These are phyloP conservation scores for Aspergillus pseudoviridinutans DNA, from an alignment of 2,329 filamentous ascomycete species.

Conservation along the genomic window DNA sequence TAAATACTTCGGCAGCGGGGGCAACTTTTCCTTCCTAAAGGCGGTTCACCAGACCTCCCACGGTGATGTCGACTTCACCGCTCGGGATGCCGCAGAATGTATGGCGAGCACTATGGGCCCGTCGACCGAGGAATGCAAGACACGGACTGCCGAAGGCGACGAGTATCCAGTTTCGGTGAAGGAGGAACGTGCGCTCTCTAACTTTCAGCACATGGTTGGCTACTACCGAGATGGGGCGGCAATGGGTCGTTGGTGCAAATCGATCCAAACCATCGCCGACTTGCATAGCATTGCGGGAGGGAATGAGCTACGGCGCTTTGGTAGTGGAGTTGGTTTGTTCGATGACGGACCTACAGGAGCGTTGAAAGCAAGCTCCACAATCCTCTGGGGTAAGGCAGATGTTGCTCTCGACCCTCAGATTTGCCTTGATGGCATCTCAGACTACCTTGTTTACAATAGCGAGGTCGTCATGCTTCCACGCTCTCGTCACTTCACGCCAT, in stretches of 20 bases:
- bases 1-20: slow-evolving; percentile 43
- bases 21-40: slow-evolving; percentile 48
- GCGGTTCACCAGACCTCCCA: slow-evolving; percentile 38
- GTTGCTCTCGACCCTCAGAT: slow-evolving; percentile 48
- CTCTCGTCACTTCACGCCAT: slow-evolving; percentile 52
- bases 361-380: slow-evolving; percentile 50
- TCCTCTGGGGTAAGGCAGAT: slow-evolving; percentile 53
- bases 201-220: slow-evolving; percentile 49
- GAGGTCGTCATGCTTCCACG: slow-evolving; percentile 49
- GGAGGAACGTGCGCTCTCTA: slow-evolving; percentile 38
- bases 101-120: slow-evolving; percentile 53
- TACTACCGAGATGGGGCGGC: slow-evolving; percentile 53
- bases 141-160: slow-evolving; percentile 25
- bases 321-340: slow-evolving; percentile 42
- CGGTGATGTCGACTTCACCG: slow-evolving; percentile 30
- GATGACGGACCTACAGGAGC: slow-evolving; percentile 43
- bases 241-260: slow-evolving; percentile 48
- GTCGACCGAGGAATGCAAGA: slow-evolving; percentile 41
- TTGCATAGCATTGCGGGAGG: slow-evolving; percentile 43
- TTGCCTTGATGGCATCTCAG: slow-evolving; percentile 50
- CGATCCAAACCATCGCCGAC: slow-evolving; percentile 46
- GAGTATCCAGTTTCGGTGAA: slow-evolving; percentile 42
- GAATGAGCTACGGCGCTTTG: slow-evolving; percentile 26
- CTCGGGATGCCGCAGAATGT: slow-evolving; percentile 40
- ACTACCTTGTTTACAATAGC: slow-evolving; percentile 48